Evolutionary conservation across 257 asterid genomes (phyloP), one percentile per base, ranked within the genome.

Genomic region (Plantago elongata): DNA sequence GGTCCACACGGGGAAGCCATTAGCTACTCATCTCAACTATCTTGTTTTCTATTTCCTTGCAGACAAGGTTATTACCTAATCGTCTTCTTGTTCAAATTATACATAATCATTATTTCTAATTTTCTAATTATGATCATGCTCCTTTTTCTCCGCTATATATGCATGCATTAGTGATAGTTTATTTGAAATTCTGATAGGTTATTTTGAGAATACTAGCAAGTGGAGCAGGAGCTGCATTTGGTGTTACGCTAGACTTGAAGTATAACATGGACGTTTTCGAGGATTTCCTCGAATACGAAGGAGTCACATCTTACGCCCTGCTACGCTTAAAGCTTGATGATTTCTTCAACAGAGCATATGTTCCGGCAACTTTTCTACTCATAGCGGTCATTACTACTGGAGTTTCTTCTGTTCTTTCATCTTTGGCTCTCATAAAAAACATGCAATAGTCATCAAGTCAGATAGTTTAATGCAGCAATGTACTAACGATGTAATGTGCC

Each of bases 391-490:
- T 67, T 18, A 18, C 60, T 27, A 30, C 51, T 9, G 61, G 47
- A 51, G 8, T 68, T 57, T 73, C 74, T 2, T 63, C 67, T 2
- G 7, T 73, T 37, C 63, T 67, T 47, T 73, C 74, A 22, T 68
- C 74, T 27, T 57, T 68, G 40, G 60, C 62, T 58, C 73, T 73
- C 54, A 34, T 13, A 9, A 72, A 63, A 45, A 64, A n/a, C 29
- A n/a, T 60, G 9, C 34, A 34, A 50, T 12, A 56, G 13, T 11
- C 8, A 7, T 22, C 27, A 30, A 13, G 47, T 22, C 27, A 22
- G 27, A 22, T 22, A 1, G 1, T 22, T 22, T 22, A 2, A 22
- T 22, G 1, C 27, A 22, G 1, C 27, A 1, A 1, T 22, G 27
- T 22, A 22, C 27, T 5, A 34, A 0, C 40, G 40, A 34, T 34